Conservation (phyloP, 495 filamentous ascomycete species). For the Podospora didyma region DNA sequence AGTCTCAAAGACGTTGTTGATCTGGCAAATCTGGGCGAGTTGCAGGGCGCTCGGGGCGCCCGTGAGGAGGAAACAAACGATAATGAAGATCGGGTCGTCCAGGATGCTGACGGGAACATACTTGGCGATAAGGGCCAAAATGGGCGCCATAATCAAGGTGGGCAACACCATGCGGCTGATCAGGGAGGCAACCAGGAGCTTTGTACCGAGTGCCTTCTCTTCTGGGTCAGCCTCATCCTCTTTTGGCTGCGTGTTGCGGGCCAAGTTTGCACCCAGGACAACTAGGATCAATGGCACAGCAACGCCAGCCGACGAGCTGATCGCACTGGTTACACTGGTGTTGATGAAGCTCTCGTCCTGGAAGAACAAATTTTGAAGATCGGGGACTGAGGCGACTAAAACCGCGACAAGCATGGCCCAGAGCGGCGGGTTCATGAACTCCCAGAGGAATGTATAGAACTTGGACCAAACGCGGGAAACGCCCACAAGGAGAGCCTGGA, state of each 20-base stretch:
- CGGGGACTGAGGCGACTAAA: slow-evolving; percentile 84
- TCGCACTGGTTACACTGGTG: slow-evolving; percentile 87
- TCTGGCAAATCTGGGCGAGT: slow-evolving; percentile 96
- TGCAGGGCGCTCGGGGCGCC: slow-evolving; percentile 93
- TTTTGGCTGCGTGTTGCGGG: slow-evolving; percentile 60
- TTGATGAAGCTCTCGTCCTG: slow-evolving; percentile 82
- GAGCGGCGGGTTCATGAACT: slow-evolving; percentile 96
- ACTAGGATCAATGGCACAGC: slow-evolving; percentile 94
- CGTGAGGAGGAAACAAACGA: slow-evolving; percentile 93
- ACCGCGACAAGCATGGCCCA: slow-evolving; percentile 94
- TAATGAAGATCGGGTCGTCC: slow-evolving; percentile 95
- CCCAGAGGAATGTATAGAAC: slow-evolving; percentile 67
- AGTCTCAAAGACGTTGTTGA: slow-evolving; percentile 91
- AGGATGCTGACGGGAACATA: slow-evolving; percentile 90
- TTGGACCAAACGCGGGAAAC: slow-evolving; percentile 38
- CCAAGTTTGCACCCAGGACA: slow-evolving; percentile 92
- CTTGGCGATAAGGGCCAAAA: slow-evolving; percentile 86
- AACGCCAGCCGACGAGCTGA: slow-evolving; percentile 80
- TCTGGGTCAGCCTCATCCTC: slow-evolving; percentile 57
- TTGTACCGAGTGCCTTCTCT: slow-evolving; percentile 62
- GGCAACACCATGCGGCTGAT: slow-evolving; percentile 90
- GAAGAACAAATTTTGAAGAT: slow-evolving; percentile 82
- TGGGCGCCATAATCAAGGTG: slow-evolving; percentile 87
- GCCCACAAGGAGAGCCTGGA: slow-evolving; percentile 51
- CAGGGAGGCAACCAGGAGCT: slow-evolving; percentile 79